These are phyloP conservation scores for Brassica hybrid DNA, from an alignment of 441 rosid genomes.

Conservation along the genomic window DNA sequence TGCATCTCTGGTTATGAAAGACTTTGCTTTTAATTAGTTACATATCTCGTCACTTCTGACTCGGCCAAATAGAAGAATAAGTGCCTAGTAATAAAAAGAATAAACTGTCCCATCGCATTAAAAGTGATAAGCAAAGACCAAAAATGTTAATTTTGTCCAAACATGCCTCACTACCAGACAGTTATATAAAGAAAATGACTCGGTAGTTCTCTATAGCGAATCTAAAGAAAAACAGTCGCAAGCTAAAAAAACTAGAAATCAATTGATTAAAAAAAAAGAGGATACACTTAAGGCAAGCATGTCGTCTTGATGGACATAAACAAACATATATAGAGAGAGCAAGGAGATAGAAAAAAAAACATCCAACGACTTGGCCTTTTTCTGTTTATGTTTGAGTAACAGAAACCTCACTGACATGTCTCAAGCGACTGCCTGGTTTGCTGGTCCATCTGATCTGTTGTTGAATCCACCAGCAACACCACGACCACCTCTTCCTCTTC, in stretches of 20 bases:
- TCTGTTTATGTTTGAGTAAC: conserved; percentile 31
- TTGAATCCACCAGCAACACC: conserved; percentile 61
- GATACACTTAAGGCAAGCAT: conserved; percentile 42
- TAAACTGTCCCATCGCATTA: neutral
- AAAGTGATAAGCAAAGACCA: neutral
- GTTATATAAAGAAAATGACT: neutral
- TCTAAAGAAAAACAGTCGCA: conserved; percentile 30
- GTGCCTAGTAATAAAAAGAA: neutral
- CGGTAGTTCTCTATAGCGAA: conserved; percentile 6
- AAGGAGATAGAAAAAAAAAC: conserved; percentile 43
- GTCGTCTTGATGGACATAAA: conserved; percentile 43
- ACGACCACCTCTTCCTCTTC: conserved; percentile 36
- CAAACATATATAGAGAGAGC: conserved; percentile 31
- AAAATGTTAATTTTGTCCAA: neutral
- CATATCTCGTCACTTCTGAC: neutral
- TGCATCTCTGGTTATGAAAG: neutral
- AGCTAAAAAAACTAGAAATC: conserved; percentile 24
- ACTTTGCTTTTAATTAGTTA: neutral
- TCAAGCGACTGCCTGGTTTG: conserved; percentile 65
- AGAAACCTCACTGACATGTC: conserved; percentile 48
- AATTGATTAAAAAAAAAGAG: conserved; percentile 8
- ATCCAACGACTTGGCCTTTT: conserved; percentile 38
- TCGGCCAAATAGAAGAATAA: neutral
- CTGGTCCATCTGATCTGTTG: conserved; percentile 60
- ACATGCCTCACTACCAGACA: neutral